These are phyloP conservation scores for Coemansia sp. DNA, from an alignment of 192 early-diverging fungal genomes.

Conservation along the genomic window DNA sequence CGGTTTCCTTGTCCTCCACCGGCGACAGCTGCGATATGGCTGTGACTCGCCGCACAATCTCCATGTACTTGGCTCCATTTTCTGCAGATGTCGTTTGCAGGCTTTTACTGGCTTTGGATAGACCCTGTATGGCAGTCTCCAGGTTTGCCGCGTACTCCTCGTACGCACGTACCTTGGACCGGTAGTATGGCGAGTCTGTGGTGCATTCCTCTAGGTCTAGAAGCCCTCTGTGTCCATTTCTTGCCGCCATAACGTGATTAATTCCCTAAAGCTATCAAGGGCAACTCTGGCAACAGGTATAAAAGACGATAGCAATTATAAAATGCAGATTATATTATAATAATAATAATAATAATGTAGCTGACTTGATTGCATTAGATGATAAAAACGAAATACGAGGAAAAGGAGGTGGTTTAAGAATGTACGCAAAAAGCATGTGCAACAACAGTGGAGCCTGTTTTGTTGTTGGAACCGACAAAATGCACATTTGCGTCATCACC, in stretches of 20 bases:
- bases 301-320: too few relatives aligned
- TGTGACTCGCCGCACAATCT: constrained; percentile 20
- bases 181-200: constrained; percentile 45
- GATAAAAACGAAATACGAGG: neutral
- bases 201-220: constrained; percentile 39
- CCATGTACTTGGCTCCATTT: constrained; percentile 17
- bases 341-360: neutral
- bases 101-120: constrained; percentile 34
- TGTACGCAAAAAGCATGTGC: neutral
- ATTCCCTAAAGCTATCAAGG: neutral
- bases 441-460: too few relatives aligned
- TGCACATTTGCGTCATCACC: neutral
- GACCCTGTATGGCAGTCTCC: constrained; percentile 32
- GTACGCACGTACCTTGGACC: constrained; percentile 30
- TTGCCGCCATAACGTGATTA: neutral
- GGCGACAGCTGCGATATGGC: constrained; percentile 27
- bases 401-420: neutral
- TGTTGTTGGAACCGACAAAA: neutral
- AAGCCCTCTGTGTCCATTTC: constrained; percentile 15
- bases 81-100: constrained; percentile 25
- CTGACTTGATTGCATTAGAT: neutral
- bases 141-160: constrained; percentile 42
- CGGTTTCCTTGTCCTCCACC: constrained; percentile 15
- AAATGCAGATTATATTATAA: too few relatives aligned
- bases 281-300: too few relatives aligned